Conservation (phyloP, 2,329 filamentous ascomycete genomes). For the Neofusicoccum umdonicola region DNA sequence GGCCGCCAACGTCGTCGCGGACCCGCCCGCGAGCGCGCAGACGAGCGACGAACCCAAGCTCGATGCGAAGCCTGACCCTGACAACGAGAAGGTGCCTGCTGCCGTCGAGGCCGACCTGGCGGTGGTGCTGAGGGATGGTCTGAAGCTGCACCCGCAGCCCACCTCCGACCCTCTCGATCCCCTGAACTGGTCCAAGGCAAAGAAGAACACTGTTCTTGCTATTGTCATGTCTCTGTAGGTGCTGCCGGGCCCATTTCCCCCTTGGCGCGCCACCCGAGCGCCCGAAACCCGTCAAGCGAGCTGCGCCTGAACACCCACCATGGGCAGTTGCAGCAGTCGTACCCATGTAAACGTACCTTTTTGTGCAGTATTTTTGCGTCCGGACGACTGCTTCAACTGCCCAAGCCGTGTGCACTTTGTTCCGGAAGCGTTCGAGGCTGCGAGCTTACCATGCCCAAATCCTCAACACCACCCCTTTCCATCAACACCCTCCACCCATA, state of each 20-base stretch:
- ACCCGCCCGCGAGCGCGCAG: background rate
- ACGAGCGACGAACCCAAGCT: background rate
- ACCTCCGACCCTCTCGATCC: conserved; percentile 34
- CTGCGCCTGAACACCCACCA: too few relatives aligned
- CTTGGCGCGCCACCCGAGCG: too few relatives aligned
- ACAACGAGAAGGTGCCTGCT: background rate
- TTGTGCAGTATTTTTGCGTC: background rate
- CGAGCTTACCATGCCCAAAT: background rate
- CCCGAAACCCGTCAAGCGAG: too few relatives aligned
- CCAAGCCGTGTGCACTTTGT: background rate
- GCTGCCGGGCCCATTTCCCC: too few relatives aligned
- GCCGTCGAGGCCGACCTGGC: conserved; percentile 2
- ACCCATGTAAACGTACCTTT: too few relatives aligned
- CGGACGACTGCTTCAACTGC: background rate
- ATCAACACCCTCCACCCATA: too few relatives aligned
- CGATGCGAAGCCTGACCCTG: background rate
- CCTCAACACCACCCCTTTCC: too few relatives aligned
- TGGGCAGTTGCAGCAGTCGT: too few relatives aligned
- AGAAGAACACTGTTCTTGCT: conserved; percentile 46
- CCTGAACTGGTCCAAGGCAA: conserved; percentile 35
- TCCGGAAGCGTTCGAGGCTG: too few relatives aligned
- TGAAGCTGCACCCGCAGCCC: conserved; percentile 38
- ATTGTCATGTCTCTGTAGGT: conserved; percentile 55
- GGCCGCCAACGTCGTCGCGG: background rate
- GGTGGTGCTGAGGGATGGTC: conserved; percentile 25